Evolutionary conservation across 2,329 filamentous ascomycete species (phyloP).

Genomic region (Hypoxylon sp.): DNA sequence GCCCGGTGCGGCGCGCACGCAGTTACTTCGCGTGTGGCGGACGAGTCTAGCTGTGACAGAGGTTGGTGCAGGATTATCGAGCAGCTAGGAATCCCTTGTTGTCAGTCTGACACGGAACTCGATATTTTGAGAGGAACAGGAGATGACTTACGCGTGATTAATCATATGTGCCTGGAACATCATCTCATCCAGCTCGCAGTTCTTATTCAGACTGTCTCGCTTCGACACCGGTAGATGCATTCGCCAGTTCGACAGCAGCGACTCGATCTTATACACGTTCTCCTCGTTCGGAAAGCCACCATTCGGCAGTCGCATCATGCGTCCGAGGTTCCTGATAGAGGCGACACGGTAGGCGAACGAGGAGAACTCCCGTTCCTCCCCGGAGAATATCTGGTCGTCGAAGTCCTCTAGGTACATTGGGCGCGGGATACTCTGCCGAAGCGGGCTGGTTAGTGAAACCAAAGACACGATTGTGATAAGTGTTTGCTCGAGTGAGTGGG

Average conservation of each 20-base stretch:
- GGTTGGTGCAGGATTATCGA: constrained; percentile 84
- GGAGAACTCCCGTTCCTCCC: constrained; percentile 78
- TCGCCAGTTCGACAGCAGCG: constrained; percentile 76
- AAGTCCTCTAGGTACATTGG: constrained; percentile 78
- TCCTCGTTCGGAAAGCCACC: constrained; percentile 66
- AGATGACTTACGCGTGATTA: constrained; percentile 61
- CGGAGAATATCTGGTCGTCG: constrained; percentile 79
- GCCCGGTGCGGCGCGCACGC: constrained; percentile 73
- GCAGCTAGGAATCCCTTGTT: constrained; percentile 55
- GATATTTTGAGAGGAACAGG: neutral
- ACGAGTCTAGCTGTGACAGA: constrained; percentile 77
- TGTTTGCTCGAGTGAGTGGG: neutral
- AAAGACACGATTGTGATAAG: neutral
- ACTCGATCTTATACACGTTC: constrained; percentile 63
- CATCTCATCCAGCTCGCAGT: constrained; percentile 84
- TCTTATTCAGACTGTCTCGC: constrained; percentile 73
- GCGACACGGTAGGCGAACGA: constrained; percentile 89
- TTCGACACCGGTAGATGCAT: constrained; percentile 82
- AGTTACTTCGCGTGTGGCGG: constrained; percentile 68
- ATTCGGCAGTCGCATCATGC: constrained; percentile 72
- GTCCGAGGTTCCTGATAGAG: constrained; percentile 80
- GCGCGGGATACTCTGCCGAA: constrained; percentile 64
- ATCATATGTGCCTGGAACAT: constrained; percentile 94
- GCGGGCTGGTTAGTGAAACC: constrained; percentile 24
- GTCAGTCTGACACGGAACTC: constrained; percentile 11